These are phyloP conservation scores for Suillus placidus DNA, from an alignment of 768 basidiomycete species.

Conservation along the genomic window DNA sequence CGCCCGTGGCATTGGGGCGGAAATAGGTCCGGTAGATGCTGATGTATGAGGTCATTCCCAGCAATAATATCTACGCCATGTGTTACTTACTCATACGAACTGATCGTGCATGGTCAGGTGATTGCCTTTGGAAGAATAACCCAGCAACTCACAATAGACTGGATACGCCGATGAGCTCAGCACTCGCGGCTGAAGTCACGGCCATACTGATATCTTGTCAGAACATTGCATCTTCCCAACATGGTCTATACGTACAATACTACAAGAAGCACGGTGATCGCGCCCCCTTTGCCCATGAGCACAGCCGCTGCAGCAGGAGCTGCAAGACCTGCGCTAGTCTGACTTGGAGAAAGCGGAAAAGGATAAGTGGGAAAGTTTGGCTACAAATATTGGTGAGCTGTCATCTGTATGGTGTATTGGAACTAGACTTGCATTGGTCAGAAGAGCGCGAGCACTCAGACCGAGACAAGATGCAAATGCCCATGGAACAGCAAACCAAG, in stretches of 20 bases:
- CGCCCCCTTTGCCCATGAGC: conserved; percentile 49
- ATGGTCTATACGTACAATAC: conserved; percentile 35
- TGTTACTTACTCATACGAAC: conserved; percentile 48
- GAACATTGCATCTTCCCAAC: background rate
- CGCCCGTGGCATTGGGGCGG: conserved; percentile 37
- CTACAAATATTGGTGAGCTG: conserved; percentile 25
- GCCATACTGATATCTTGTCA: conserved; percentile 39
- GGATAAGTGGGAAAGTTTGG: conserved; percentile 58
- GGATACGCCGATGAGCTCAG: conserved; percentile 49
- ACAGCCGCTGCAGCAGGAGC: conserved; percentile 50
- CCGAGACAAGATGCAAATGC: conserved; percentile 52
- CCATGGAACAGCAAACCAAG: conserved; percentile 61
- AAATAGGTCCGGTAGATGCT: conserved; percentile 45
- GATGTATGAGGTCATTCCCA: background rate
- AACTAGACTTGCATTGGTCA: conserved; percentile 29
- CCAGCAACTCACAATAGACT: conserved; percentile 42
- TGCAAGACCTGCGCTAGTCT: conserved; percentile 47
- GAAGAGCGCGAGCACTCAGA: conserved; percentile 42
- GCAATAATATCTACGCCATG: background rate
- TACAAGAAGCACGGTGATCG: conserved; percentile 46
- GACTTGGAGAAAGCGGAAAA: conserved; percentile 39
- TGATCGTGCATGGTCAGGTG: conserved; percentile 16
- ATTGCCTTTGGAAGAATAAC: conserved; percentile 11
- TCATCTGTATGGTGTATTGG: background rate
- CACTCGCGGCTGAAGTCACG: conserved; percentile 48